phyloP scores from a whole-genome alignment of 1,284 basidiomycete species.

The Amylostereum chailletii region DNA sequence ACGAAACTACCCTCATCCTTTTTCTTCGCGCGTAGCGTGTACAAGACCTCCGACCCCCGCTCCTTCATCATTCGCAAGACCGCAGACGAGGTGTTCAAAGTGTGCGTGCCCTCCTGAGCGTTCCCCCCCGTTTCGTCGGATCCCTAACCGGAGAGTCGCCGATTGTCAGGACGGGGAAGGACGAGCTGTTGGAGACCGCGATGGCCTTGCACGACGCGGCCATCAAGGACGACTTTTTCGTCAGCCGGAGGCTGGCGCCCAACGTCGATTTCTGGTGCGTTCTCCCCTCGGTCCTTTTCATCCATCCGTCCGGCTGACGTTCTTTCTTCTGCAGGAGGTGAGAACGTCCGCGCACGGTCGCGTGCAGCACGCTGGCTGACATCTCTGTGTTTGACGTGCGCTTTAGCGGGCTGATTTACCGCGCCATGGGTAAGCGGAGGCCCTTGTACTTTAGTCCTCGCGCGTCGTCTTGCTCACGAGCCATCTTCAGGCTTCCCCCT shows the following conservation, averaged over 20 bases:
- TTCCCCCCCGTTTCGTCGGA: neutral
- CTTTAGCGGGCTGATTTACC: conserved; percentile 73
- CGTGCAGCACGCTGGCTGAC: neutral
- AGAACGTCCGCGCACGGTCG: conserved; percentile 6
- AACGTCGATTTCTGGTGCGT: conserved; percentile 80
- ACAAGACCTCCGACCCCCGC: conserved; percentile 82
- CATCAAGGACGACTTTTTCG: conserved; percentile 82
- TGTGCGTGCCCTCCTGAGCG: conserved; percentile 34
- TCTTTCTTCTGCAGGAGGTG: conserved; percentile 34
- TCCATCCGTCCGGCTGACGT: conserved; percentile 10
- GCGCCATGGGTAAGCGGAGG: conserved; percentile 65
- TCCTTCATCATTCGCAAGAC: conserved; percentile 83
- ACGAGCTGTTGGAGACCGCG: conserved; percentile 77
- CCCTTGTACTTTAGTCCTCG: neutral
- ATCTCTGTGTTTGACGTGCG: neutral
- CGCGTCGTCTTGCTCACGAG: too few species aligned
- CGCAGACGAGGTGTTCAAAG: conserved; percentile 80
- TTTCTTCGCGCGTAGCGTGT: conserved; percentile 37
- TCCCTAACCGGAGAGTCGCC: neutral
- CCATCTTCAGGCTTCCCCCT: conserved; percentile 63
- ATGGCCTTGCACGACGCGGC: conserved; percentile 83
- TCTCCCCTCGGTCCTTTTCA: neutral
- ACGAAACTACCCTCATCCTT: too few species aligned
- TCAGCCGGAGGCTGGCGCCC: conserved; percentile 65
- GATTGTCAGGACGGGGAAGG: conserved; percentile 59